A percentile compares a stretch with the other conserved stretches of the same genome.
phyloP scores from a whole-genome alignment of 306 rosid species.

The Cucurbita pepo region DNA sequence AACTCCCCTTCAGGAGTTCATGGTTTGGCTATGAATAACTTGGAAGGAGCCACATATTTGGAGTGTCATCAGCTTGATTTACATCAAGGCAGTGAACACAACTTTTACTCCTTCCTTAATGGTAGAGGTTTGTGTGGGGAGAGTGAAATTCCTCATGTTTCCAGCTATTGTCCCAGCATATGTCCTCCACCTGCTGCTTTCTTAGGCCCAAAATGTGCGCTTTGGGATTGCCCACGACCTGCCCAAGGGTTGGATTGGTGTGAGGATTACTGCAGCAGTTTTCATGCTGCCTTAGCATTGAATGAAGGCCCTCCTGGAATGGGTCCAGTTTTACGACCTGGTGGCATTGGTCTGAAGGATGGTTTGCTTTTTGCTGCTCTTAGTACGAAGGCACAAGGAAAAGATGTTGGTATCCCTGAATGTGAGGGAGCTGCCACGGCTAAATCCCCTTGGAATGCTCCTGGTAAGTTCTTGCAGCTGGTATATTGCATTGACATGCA shows the following conservation, averaged over 20 bases:
- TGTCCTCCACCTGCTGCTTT: slow-evolving; percentile 95
- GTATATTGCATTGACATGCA: background rate
- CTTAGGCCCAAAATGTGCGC: slow-evolving; percentile 93
- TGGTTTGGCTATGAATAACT: slow-evolving; percentile 31
- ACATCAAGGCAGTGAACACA: slow-evolving; percentile 37
- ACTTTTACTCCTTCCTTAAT: slow-evolving; percentile 37
- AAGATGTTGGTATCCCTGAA: slow-evolving; percentile 91
- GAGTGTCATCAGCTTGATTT: slow-evolving; percentile 66
- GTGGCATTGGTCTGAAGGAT: slow-evolving; percentile 91
- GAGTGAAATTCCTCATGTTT: slow-evolving; percentile 42
- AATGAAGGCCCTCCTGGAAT: slow-evolving; percentile 98
- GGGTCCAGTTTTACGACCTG: slow-evolving; percentile 90
- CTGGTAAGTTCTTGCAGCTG: slow-evolving; percentile 38
- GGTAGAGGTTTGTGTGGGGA: slow-evolving; percentile 39
- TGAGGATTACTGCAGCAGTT: slow-evolving; percentile 88
- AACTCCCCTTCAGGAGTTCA: slow-evolving; percentile 41
- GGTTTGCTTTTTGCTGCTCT: slow-evolving; percentile 80
- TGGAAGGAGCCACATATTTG: slow-evolving; percentile 49
- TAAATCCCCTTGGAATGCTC: slow-evolving; percentile 98
- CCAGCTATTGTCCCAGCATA: slow-evolving; percentile 68
- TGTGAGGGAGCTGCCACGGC: slow-evolving; percentile 99
- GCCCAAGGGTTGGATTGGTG: slow-evolving; percentile 85
- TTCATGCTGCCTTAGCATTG: slow-evolving; percentile 79
- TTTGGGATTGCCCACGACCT: slow-evolving; percentile 98
- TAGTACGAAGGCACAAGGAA: slow-evolving; percentile 76